These are phyloP conservation scores for Apium graveolens DNA, from an alignment of 129 eudicot genomes.

Conservation along the genomic window DNA sequence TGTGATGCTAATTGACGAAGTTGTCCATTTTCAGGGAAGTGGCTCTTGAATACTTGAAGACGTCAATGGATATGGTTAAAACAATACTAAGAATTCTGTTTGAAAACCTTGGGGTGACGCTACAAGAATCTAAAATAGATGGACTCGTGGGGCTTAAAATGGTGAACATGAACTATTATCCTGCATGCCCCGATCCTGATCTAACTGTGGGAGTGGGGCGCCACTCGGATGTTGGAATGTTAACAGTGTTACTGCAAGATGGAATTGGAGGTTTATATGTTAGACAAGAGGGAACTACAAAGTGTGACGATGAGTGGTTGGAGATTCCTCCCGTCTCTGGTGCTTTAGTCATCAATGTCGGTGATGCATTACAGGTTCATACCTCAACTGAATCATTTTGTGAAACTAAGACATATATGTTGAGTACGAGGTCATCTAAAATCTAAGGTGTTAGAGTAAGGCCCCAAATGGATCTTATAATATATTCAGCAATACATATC, in stretches of 20 bases:
- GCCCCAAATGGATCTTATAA: no score
- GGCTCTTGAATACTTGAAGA: conserved; percentile 29
- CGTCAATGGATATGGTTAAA: conserved; percentile 32
- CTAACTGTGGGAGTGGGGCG: conserved; percentile 43
- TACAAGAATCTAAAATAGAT: conserved; percentile 22
- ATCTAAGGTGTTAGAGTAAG: no score
- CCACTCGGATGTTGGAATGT: conserved; percentile 41
- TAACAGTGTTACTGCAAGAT: conserved; percentile 46
- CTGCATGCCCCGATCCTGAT: conserved; percentile 43
- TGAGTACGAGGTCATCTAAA: no score
- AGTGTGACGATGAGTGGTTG: conserved; percentile 29
- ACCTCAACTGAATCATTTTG: background rate
- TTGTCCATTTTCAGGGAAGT: conserved; percentile 22
- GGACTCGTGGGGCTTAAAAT: conserved; percentile 22
- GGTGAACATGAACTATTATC: conserved; percentile 44
- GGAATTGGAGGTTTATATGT: conserved; percentile 45
- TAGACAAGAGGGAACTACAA: conserved; percentile 10
- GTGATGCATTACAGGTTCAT: conserved; percentile 9
- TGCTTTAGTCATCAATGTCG: conserved; percentile 10
- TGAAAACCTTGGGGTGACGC: conserved; percentile 23
- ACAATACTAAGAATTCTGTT: conserved; percentile 25
- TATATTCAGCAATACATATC: no score
- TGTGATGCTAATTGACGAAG: conserved; percentile 9
- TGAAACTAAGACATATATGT: background rate
- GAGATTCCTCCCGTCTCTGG: conserved; percentile 22